These are phyloP conservation scores for Hermanozyma aechmeae DNA, from an alignment of 805 yeast genomes.

Conservation along the genomic window DNA sequence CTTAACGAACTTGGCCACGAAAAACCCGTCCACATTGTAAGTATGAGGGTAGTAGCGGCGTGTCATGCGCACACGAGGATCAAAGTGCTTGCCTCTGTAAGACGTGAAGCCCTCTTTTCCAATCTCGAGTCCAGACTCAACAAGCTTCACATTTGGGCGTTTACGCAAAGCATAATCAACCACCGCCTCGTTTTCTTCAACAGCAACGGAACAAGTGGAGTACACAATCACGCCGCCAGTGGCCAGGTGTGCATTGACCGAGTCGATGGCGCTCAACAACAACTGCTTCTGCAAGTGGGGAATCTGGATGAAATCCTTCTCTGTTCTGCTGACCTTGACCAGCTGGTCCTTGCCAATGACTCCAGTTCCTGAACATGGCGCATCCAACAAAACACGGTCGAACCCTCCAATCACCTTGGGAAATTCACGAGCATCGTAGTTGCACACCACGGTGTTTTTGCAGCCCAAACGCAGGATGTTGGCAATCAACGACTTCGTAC, in stretches of 20 bases:
- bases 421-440: constrained; percentile 96
- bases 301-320: constrained; percentile 91
- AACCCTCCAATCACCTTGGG: constrained; percentile 98
- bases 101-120: constrained; percentile 96
- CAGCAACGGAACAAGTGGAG: constrained; percentile 97
- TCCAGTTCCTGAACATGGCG: constrained; percentile 99
- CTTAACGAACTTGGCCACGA: constrained; percentile 93
- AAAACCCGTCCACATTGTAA: constrained; percentile 97
- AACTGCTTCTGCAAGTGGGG: constrained; percentile 96
- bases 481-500: constrained; percentile 94
- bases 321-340: constrained; percentile 88
- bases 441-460: constrained; percentile 91
- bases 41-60: constrained; percentile 98
- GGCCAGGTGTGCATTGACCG: constrained; percentile 86
- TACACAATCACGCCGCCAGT: constrained; percentile 93
- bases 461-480: constrained; percentile 96
- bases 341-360: constrained; percentile 96
- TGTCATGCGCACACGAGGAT: constrained; percentile 66
- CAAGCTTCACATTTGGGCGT: constrained; percentile 91
- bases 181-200: constrained; percentile 96
- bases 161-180: constrained; percentile 96
- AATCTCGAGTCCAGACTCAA: constrained; percentile 83
- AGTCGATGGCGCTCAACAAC: constrained; percentile 89
- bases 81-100: constrained; percentile 87
- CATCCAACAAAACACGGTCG: constrained; percentile 89